A percentile compares a stretch with the other conserved stretches of the same genome.
These are phyloP conservation scores for Pelagomonas calceolata DNA, from an alignment of 108 stramenopile species.

Conservation along the genomic window DNA sequence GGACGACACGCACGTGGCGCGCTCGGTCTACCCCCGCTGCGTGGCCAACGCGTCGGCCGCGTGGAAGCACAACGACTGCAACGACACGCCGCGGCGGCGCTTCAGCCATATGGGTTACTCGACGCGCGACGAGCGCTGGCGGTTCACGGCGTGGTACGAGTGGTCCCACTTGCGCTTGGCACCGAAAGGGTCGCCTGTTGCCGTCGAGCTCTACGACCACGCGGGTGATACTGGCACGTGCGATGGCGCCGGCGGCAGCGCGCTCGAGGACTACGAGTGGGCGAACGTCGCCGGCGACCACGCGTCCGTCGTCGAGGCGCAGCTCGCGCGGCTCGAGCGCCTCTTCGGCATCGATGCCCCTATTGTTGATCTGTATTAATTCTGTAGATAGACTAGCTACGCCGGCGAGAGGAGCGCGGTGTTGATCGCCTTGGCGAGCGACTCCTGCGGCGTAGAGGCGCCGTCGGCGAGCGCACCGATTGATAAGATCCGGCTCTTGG, in stretches of 20 bases:
- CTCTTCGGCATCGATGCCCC: no score
- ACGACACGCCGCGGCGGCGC: background rate
- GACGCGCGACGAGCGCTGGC: constrained; percentile 1
- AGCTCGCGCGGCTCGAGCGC: no score
- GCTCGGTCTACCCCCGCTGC: constrained; percentile 4
- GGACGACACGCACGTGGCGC: background rate
- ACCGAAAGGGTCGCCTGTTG: background rate
- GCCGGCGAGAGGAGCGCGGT: no score
- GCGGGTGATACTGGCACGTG: background rate
- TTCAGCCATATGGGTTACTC: constrained; percentile 13
- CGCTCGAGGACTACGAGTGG: constrained; percentile 3
- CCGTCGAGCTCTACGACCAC: constrained; percentile 11
- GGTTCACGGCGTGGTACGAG: constrained; percentile 8
- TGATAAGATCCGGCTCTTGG: no score
- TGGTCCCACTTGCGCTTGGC: background rate
- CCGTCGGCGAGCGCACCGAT: no score
- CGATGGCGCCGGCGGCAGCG: background rate
- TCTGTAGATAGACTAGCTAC: constrained; percentile 6
- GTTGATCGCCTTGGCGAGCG: no score
- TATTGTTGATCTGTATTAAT: no score
- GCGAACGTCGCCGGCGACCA: constrained; percentile 1
- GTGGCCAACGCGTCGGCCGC: background rate
- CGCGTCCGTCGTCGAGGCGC: constrained; percentile 6
- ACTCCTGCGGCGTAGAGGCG: no score
- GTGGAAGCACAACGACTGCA: background rate